Evolutionary conservation across 805 yeast genomes (phyloP), one percentile per base, ranked within the genome.

Genomic region (Wickerhamiella sorbophila): DNA sequence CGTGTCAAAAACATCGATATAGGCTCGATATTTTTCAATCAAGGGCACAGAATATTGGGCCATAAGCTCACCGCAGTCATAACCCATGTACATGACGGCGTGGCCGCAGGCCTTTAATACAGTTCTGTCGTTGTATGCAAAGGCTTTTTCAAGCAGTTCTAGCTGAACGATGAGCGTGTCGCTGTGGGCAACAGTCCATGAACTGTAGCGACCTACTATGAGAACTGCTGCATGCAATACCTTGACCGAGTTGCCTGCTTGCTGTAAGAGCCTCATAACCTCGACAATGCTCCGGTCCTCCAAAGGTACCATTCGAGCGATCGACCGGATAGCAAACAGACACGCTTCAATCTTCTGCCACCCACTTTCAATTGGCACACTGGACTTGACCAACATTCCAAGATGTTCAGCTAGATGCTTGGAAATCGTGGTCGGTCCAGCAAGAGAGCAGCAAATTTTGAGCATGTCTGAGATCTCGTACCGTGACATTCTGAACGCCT

Each of bases 401-500:
- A 31, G 15, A 31, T 5, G 6, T 9, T 6, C n/a, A 9, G 33
- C n/a, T 9, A 31, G 27, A 8, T 33, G 16, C 41, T 82, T 77
- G 18, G 63, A 59, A 29, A 91, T 65, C 0, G 95, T 85, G 33
- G 61, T 65, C 8, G 72, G 62, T 2, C 93, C 69, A 1, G 97
- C 97, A 3, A 91, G 88, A 1, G 83, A 82, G 52, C 96, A 83
- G 64, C 97, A 86, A 57, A 86, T 94, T 56, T 93, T 93, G 47
- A 91, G 64, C n/a, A 88, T 95, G 58, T 91, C 97, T 31, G 97
- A 97, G 82, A 91, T 83, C 43, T 85, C 95, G 61, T 91, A 91
- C 54, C 99, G 71, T 62, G 88, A 91, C 45, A 85, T 93, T 54
- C 83, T 77, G 59, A 91, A 91, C 59, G 85, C 83, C 56, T 93